Conservation (phyloP, 768 basidiomycete genomes). For the Leccinum truebloodii region DNA sequence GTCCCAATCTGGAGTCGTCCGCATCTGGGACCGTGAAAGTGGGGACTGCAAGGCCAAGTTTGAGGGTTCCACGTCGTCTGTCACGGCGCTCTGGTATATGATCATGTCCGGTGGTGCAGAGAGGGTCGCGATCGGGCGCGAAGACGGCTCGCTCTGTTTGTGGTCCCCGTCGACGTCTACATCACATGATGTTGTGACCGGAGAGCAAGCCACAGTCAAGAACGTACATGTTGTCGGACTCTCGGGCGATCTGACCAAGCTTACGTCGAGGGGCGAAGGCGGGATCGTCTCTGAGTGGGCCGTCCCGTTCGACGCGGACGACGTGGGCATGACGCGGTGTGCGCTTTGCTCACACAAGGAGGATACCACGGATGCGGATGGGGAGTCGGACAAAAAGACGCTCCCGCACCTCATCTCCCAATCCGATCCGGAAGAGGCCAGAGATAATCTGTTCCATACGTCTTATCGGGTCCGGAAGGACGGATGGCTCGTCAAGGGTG, state of each 20-base stretch:
- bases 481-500: slow-evolving; percentile 21
- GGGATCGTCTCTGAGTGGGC: slow-evolving; percentile 11
- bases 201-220: slow-evolving; percentile 7
- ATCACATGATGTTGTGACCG: slow-evolving; percentile 9
- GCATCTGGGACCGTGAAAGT: slow-evolving; percentile 21
- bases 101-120: background rate
- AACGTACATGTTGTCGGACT: slow-evolving; percentile 9
- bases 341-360: background rate
- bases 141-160: slow-evolving; percentile 17
- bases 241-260: slow-evolving; percentile 6
- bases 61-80: slow-evolving; percentile 2
- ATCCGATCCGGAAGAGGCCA: slow-evolving; percentile 10
- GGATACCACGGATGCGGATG: background rate
- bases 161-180: slow-evolving; percentile 20
- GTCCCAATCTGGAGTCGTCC: slow-evolving; percentile 14
- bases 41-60: slow-evolving; percentile 16
- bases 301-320: slow-evolving; percentile 4
- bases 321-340: background rate
- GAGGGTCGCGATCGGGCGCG: slow-evolving; percentile 17
- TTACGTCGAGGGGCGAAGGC: slow-evolving; percentile 9
- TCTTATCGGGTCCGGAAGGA: slow-evolving; percentile 20
- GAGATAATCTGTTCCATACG: slow-evolving; percentile 10
- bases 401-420: slow-evolving; percentile 11
- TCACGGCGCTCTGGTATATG: slow-evolving; percentile 22
- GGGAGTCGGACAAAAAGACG: background rate